Evolutionary conservation across 345 rosid species (phyloP).

Genomic region (Turnera subulata): DNA sequence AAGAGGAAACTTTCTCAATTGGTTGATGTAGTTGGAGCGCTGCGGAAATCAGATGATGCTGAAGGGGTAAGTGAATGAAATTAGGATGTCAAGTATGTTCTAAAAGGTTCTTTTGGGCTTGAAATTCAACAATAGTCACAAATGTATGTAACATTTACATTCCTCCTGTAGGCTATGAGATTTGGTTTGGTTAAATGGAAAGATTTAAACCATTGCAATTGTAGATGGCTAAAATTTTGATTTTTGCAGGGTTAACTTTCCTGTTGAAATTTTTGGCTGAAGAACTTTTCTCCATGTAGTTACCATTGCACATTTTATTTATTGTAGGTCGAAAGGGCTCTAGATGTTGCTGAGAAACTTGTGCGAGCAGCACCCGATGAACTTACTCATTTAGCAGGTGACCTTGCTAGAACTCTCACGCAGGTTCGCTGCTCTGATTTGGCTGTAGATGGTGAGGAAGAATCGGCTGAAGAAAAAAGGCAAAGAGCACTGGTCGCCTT

Average conservation of each 20-base stretch:
- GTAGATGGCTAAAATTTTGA: too few species aligned
- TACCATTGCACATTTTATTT: background rate
- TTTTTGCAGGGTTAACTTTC: too few species aligned
- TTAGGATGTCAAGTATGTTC: conserved; percentile 16
- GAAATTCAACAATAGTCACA: background rate
- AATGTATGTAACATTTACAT: too few species aligned
- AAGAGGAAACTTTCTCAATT: conserved; percentile 65
- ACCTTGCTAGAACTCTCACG: conserved; percentile 69
- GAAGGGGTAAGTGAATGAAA: conserved; percentile 69
- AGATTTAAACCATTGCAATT: too few species aligned
- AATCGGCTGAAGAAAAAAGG: conserved; percentile 90
- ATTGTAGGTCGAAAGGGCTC: conserved; percentile 83
- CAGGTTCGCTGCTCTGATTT: conserved; percentile 91
- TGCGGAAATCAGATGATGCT: conserved; percentile 82
- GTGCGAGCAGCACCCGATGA: conserved; percentile 95
- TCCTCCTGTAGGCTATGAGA: too few species aligned
- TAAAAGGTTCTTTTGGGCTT: conserved; percentile 2
- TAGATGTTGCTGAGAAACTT: conserved; percentile 81
- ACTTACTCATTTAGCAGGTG: conserved; percentile 67
- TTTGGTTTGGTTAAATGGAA: conserved; percentile 8
- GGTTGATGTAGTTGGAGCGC: conserved; percentile 89
- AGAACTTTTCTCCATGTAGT: conserved; percentile 1
- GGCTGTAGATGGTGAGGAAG: conserved; percentile 94
- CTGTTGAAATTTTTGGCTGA: conserved; percentile 4
- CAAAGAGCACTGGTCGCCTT: conserved; percentile 80